Evolutionary conservation across 2,329 filamentous ascomycete genomes (phyloP), one percentile per base, ranked within the genome.

Genomic region (Fusarium anthophilum): DNA sequence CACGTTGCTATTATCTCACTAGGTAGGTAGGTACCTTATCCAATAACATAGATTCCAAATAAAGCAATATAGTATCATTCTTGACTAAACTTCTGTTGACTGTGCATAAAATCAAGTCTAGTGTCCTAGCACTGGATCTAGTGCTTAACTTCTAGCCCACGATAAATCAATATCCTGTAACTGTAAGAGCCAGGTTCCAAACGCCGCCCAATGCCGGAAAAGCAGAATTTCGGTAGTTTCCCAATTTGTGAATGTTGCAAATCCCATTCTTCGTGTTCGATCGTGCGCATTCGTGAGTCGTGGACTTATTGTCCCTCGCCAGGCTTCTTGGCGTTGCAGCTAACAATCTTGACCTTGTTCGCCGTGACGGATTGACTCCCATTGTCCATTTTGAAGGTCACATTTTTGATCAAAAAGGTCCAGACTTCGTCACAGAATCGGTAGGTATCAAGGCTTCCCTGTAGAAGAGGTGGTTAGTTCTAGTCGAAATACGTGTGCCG

Each of bases 381-480:
- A 59, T 93, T 94, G 78, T 98, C 96, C 86, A 98, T 92, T 86
- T 99, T 99, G 87, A 99, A 98, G n/a, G 92, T 95, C 63, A 98
- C 95, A 76, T 98, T 96, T 85, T 98, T 98, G 84, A 99, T 97
- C 66, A 99, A 90, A 83, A 99, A 99, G 4, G 96, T 99, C 96
- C 96, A 99, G 67, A 99, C 96, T 86, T 99, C 96, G 84, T 99
- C 96, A 86, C 96, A 99, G 89, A 99, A 99, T 77, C 96, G 93
- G 87, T 99, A 99, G 22, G 96, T 98, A 82, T 98, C 95, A 73
- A 99, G 91, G 81, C 97, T 96, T 54, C 96, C 96, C 96, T 98
- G 26, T 32, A 30, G n/a, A 39, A 22, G 30, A 53, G 18, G n/a
- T 41, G 38, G 35, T 74, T 39, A 74, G 55, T 41, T 17, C 38